Conservation (phyloP, 75 land plant genomes). For the Sequoia sempervirens region DNA sequence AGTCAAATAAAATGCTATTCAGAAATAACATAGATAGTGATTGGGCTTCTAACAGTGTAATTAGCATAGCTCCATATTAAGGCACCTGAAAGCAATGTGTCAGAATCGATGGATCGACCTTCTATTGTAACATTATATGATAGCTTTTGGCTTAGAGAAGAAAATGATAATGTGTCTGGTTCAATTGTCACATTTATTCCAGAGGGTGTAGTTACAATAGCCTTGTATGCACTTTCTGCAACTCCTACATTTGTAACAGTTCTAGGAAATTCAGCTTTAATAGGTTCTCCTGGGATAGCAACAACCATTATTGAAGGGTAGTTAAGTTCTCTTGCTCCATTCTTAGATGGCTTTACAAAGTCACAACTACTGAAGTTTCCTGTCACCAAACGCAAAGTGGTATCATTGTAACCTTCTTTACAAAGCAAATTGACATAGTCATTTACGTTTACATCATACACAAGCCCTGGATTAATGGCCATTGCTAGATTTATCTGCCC, state of each 20-base stretch:
- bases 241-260: constrained; percentile 79
- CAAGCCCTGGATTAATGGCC: constrained; percentile 24
- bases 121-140: constrained; percentile 39
- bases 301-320: not conserved
- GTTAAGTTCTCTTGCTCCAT: not conserved
- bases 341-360: too few species aligned
- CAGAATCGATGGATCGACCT: not conserved
- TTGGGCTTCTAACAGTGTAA: constrained; percentile 53
- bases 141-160: constrained; percentile 32
- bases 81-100: constrained; percentile 14
- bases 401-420: not conserved
- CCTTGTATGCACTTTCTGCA: constrained; percentile 44
- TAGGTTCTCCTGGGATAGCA: not conserved
- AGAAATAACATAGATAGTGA: constrained; percentile 12
- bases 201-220: constrained; percentile 22
- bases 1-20: not conserved
- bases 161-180: constrained; percentile 49
- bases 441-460: too few species aligned
- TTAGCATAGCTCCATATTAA: constrained; percentile 53
- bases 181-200: constrained; percentile 39
- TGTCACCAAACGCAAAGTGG: not conserved
- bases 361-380: not conserved
- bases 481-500: constrained; percentile 31
- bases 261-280: constrained; percentile 17
- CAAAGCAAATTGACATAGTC: not conserved